A percentile compares a stretch with the other conserved stretches of the same genome.
Evolutionary conservation across 176 grass and related monocot genomes (phyloP).

Genomic region (Luzula sylvatica): DNA sequence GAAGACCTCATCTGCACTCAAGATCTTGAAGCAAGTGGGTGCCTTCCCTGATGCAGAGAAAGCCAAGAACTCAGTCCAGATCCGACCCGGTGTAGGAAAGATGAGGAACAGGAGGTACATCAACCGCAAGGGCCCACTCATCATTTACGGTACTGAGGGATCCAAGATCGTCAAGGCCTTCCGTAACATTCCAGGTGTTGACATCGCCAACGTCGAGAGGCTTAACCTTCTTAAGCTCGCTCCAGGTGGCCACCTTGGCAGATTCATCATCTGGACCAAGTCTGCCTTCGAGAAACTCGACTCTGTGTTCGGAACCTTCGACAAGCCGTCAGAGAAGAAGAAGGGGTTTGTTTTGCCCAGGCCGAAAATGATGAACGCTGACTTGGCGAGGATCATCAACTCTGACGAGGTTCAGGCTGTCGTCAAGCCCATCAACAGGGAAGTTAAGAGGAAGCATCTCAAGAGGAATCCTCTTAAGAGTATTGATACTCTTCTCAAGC

Average conservation of each 20-base stretch:
- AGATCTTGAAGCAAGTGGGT: conserved; percentile 72
- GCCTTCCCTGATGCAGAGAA: conserved; percentile 60
- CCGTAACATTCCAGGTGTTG: conserved; percentile 76
- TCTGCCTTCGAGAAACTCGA: conserved; percentile 85
- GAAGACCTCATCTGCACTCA: conserved; percentile 74
- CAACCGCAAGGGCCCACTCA: conserved; percentile 62
- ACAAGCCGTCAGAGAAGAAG: conserved; percentile 53
- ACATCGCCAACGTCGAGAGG: conserved; percentile 63
- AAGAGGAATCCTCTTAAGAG: conserved; percentile 85
- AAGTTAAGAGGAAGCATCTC: conserved; percentile 43
- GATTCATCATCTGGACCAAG: conserved; percentile 85
- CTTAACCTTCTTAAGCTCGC: conserved; percentile 76
- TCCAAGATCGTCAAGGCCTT: conserved; percentile 87
- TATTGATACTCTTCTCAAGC: conserved; percentile 46
- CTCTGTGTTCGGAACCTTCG: conserved; percentile 55
- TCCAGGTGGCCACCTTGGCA: conserved; percentile 62
- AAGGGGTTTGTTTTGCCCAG: conserved; percentile 70
- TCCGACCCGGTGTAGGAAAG: conserved; percentile 71
- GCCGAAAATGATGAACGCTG: conserved; percentile 70
- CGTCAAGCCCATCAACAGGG: conserved; percentile 61
- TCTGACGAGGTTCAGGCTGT: conserved; percentile 77
- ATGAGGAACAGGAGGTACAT: conserved; percentile 79
- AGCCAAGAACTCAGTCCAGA: conserved; percentile 61
- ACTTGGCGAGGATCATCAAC: conserved; percentile 74
- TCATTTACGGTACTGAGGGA: conserved; percentile 68